phyloP scores from a whole-genome alignment of 208 protist species.

The Acanthamoeba sp. region DNA sequence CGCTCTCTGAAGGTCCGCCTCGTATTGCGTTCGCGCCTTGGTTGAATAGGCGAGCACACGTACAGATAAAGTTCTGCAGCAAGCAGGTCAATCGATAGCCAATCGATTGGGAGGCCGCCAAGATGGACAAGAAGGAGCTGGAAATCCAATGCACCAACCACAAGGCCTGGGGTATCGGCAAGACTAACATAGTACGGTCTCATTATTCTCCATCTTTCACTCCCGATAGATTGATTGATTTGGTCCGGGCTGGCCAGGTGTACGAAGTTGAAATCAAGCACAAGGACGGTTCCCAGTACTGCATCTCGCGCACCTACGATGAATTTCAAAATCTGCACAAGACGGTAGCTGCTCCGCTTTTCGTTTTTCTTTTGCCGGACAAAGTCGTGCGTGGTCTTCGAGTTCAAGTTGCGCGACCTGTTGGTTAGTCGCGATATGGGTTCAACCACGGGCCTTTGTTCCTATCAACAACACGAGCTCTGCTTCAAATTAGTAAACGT shows the following conservation, averaged over 20 bases:
- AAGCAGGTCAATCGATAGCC: not conserved
- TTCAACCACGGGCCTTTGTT: too few species aligned
- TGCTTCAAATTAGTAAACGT: too few species aligned
- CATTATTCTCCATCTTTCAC: not conserved
- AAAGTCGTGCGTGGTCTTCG: too few species aligned
- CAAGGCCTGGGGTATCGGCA: conserved; percentile 27
- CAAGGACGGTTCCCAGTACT: conserved; percentile 7
- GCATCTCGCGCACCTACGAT: conserved; percentile 17
- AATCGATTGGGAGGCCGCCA: not conserved
- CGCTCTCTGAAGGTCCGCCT: too few species aligned
- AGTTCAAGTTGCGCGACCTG: too few species aligned
- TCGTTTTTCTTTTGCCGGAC: not conserved
- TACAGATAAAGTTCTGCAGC: not conserved
- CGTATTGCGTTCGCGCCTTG: too few species aligned
- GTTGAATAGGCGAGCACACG: not conserved
- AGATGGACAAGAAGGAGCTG: not conserved
- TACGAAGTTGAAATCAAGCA: conserved; percentile 20
- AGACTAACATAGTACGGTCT: not conserved
- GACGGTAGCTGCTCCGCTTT: not conserved
- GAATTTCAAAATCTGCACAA: conserved; percentile 12
- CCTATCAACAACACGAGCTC: too few species aligned
- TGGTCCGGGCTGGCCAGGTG: not conserved
- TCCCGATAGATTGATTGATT: not conserved
- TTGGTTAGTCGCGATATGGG: too few species aligned
- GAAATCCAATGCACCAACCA: conserved; percentile 35